Conservation (phyloP, 306 rosid genomes). For the Geum urbanum region DNA sequence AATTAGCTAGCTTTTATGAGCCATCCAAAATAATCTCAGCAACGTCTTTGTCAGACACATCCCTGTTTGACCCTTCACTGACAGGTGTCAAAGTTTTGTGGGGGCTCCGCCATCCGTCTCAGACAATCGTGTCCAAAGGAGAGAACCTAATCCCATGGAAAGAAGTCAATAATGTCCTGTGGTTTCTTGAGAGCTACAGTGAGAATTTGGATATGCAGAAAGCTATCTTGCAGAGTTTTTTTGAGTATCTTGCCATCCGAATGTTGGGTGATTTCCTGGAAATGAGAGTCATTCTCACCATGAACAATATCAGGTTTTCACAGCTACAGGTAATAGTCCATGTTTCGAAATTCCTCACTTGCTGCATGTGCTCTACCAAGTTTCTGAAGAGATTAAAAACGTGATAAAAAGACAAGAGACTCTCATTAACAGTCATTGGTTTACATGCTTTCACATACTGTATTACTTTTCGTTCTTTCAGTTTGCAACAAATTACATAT, state of each 20-base stretch:
- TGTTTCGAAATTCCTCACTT: background rate
- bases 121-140: slow-evolving; percentile 60
- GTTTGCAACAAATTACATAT: background rate
- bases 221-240: slow-evolving; percentile 48
- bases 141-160: slow-evolving; percentile 57
- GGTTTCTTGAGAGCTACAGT: slow-evolving; percentile 55
- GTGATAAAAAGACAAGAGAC: background rate
- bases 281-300: slow-evolving; percentile 60
- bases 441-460: background rate
- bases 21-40: slow-evolving; percentile 66
- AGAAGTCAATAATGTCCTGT: slow-evolving; percentile 51
- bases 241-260: slow-evolving; percentile 60
- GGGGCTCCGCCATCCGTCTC: slow-evolving; percentile 61
- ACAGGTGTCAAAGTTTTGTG: slow-evolving; percentile 50
- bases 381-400: background rate
- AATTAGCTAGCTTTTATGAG: slow-evolving; percentile 40
- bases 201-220: slow-evolving; percentile 47
- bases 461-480: background rate
- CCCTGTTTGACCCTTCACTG: slow-evolving; percentile 44
- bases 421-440: background rate
- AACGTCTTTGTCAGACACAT: slow-evolving; percentile 43
- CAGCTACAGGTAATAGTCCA: slow-evolving; percentile 60
- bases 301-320: slow-evolving; percentile 75
- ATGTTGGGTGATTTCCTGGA: slow-evolving; percentile 53
- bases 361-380: background rate